phyloP scores from a whole-genome alignment of 495 filamentous ascomycete genomes.

The Usnea hakonensis region DNA sequence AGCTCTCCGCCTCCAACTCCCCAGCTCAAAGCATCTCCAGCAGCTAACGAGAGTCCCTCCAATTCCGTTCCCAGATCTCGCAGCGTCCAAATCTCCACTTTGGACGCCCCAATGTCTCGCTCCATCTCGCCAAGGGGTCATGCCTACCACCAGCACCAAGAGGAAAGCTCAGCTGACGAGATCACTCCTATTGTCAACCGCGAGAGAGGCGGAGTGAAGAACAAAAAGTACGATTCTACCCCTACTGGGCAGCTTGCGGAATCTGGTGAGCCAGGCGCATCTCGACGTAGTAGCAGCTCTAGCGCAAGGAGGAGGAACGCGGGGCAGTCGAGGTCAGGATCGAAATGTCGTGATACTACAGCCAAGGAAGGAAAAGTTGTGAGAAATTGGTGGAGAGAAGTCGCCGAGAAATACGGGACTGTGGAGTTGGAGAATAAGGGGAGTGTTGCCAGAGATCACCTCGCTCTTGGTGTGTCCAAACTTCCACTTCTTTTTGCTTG shows the following conservation, averaged over 20 bases:
- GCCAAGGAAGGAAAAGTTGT: slow-evolving; percentile 7
- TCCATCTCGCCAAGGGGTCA: slow-evolving; percentile 8
- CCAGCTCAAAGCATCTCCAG: neutral
- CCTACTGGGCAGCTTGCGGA: neutral
- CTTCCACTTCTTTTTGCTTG: slow-evolving; percentile 1
- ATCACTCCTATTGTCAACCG: slow-evolving; percentile 27
- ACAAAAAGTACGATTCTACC: slow-evolving; percentile 14
- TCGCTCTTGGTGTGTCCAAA: slow-evolving; percentile 68
- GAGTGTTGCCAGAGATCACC: slow-evolving; percentile 87
- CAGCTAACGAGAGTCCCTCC: neutral
- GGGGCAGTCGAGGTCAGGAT: neutral
- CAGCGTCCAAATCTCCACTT: slow-evolving; percentile 12
- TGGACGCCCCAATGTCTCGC: slow-evolving; percentile 11
- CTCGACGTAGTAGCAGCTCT: slow-evolving; percentile 5
- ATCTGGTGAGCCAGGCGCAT: neutral
- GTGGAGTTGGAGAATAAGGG: slow-evolving; percentile 96
- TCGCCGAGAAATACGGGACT: slow-evolving; percentile 64
- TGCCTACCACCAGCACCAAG: slow-evolving; percentile 8
- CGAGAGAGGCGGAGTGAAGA: slow-evolving; percentile 17
- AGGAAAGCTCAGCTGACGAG: slow-evolving; percentile 26
- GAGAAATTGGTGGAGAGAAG: slow-evolving; percentile 42
- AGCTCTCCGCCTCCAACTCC: neutral
- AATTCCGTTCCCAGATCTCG: slow-evolving; percentile 4
- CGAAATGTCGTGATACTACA: neutral
- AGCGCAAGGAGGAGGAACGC: slow-evolving; percentile 9